Percentiles rank a stretch among this genome's conserved stretches.
phyloP scores from a whole-genome alignment of 2,329 filamentous ascomycete genomes.

The Ophiostoma montium region DNA sequence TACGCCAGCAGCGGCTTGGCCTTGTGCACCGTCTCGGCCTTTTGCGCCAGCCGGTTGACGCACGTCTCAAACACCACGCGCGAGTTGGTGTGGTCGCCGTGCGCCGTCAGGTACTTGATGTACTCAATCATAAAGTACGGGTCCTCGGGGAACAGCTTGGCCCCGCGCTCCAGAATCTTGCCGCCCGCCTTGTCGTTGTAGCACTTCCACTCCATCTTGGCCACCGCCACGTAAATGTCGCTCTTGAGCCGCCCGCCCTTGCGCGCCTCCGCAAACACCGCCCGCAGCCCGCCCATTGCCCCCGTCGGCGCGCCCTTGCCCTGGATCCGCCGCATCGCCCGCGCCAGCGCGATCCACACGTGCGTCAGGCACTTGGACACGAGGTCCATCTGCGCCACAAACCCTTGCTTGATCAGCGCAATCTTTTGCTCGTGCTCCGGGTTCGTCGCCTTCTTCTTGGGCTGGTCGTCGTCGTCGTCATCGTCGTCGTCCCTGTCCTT shows the following conservation, averaged over 20 bases:
- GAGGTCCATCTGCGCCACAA: slow-evolving; percentile 57
- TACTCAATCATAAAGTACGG: slow-evolving; percentile 91
- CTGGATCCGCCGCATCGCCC: slow-evolving; percentile 86
- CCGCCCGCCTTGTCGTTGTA: slow-evolving; percentile 88
- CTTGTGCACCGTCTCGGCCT: slow-evolving; percentile 58
- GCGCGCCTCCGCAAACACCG: slow-evolving; percentile 80
- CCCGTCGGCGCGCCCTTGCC: slow-evolving; percentile 56
- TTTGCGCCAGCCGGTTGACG: slow-evolving; percentile 65
- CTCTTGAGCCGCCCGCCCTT: slow-evolving; percentile 78
- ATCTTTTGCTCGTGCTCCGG: slow-evolving; percentile 43
- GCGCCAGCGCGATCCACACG: slow-evolving; percentile 88
- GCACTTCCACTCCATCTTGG: slow-evolving; percentile 85
- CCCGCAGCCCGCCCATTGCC: slow-evolving; percentile 55
- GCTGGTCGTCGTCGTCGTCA: slow-evolving; percentile 16
- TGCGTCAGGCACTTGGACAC: slow-evolving; percentile 80
- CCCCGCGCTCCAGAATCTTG: slow-evolving; percentile 90
- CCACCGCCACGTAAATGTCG: slow-evolving; percentile 88
- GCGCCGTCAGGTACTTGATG: slow-evolving; percentile 82
- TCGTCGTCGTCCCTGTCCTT: slow-evolving; percentile 16
- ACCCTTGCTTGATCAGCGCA: slow-evolving; percentile 48
- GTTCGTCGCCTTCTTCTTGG: slow-evolving; percentile 21
- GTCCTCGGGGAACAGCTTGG: slow-evolving; percentile 86
- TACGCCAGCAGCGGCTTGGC: slow-evolving; percentile 78
- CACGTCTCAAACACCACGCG: slow-evolving; percentile 93
- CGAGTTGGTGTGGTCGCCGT: slow-evolving; percentile 84